Base-by-base conservation (phyloP, 164 flowering plant species). In the Dillenia turbinata region DNA sequence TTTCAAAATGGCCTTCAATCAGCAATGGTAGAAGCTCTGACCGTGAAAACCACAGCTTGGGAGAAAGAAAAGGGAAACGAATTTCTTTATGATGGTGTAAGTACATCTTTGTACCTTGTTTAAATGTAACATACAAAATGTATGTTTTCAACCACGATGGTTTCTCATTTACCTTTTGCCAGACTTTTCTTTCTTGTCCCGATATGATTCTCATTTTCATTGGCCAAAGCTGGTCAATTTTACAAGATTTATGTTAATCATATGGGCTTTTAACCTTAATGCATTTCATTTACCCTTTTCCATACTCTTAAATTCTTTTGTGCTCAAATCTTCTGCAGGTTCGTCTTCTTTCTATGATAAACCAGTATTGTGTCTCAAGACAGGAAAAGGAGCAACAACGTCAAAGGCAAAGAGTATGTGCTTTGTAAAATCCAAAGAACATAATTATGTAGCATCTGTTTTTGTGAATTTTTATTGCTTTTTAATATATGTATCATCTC, bases 11-110 rank as follows among this genome's bases (percentile, higher is more conserved):
- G 45, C 66, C 10, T 43, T 68, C 53, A 58, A 52, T 64, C 82
- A 87, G 93, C 77, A 55, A 79, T 83, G 82, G 85, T 82, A 47
- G 94, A 88, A 46, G 73, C 78, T 15, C 64, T 86, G 76, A 71
- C 69, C 40, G 66, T 67, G 14, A 84, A 79, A 77, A 66, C 73
- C 57, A 60, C 58, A 56, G 72, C 79, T n/a, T 88, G 94, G 94
- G 89, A 84, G 65, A 72, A 69, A 52, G 89, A 88, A 62, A 76
- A 75, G 66, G 87, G 83, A 45, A 60, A 47, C 12, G 85, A 78
- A 46, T 85, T 88, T 68, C 68, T 59, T 9, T 85, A 85, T 65
- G 90, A 85, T 74, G 89, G 90, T 43, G 94, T 88, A 84, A 75
- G 87, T 11, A 52, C n/a, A n/a, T n/a, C 49, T 63, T 58, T 26